Evolutionary conservation across 1,284 basidiomycete genomes (phyloP).

Genomic region (Ceratobasidium sp.): DNA sequence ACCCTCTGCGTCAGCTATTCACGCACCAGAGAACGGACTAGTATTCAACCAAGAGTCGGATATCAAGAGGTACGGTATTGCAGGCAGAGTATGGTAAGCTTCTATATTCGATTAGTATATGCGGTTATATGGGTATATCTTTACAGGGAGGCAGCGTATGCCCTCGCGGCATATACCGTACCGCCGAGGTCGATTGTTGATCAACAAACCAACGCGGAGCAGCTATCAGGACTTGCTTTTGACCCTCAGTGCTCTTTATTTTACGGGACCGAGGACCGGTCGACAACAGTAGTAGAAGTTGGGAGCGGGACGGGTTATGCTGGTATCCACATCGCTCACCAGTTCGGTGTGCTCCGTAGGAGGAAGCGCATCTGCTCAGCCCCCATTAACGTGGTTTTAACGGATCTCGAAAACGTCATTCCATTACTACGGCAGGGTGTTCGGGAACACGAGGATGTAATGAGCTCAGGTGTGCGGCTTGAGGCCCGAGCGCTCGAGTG

Average conservation of each 20-base stretch:
- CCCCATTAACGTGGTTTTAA: conserved; percentile 66
- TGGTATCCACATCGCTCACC: conserved; percentile 63
- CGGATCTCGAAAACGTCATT: conserved; percentile 79
- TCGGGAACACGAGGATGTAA: conserved; percentile 30
- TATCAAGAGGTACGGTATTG: conserved; percentile 45
- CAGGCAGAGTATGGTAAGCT: conserved; percentile 43
- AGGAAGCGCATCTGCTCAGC: conserved; percentile 46
- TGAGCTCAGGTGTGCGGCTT: conserved; percentile 1
- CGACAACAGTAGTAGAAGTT: conserved; percentile 67
- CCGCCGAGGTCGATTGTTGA: conserved; percentile 49
- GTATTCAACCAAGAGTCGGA: conserved; percentile 26
- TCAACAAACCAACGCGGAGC: conserved; percentile 50
- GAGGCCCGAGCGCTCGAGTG: conserved; percentile 64
- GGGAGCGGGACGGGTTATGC: conserved; percentile 80
- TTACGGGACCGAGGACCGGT: conserved; percentile 47
- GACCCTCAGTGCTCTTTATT: conserved; percentile 69
- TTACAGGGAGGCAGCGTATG: conserved; percentile 76
- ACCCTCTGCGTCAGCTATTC: conserved; percentile 7
- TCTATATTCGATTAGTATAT: not conserved
- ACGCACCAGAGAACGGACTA: not conserved
- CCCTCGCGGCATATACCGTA: conserved; percentile 65
- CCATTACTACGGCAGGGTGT: conserved; percentile 71
- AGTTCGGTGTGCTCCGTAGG: conserved; percentile 50
- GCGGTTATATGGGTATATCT: conserved; percentile 2
- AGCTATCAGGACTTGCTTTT: conserved; percentile 60